Conservation (phyloP, 495 filamentous ascomycete species). For the Aspergillus mulundensis region DNA sequence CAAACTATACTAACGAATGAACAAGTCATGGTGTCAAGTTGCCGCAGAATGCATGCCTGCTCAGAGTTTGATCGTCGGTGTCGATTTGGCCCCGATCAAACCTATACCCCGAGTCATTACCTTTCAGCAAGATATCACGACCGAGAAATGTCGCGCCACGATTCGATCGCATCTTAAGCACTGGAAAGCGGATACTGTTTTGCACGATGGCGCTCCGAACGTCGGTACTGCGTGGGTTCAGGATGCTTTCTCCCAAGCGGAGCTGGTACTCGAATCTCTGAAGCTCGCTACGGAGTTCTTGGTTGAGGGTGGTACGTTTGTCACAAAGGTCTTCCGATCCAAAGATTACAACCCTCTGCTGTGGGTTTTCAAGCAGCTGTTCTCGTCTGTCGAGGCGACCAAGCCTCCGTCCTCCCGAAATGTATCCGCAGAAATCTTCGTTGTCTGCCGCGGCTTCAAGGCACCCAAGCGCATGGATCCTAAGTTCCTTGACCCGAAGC, state of each 20-base stretch:
- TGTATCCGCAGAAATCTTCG: slow-evolving; percentile 96
- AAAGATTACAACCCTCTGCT: slow-evolving; percentile 95
- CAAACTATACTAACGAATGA: slow-evolving; percentile 25
- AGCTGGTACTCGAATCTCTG: slow-evolving; percentile 85
- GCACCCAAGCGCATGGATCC: slow-evolving; percentile 91
- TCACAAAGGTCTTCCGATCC: slow-evolving; percentile 97
- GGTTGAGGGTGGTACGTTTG: slow-evolving; percentile 84
- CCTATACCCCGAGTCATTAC: slow-evolving; percentile 87
- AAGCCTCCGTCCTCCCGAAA: slow-evolving; percentile 95
- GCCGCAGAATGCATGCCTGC: slow-evolving; percentile 91
- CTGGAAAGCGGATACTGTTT: slow-evolving; percentile 96
- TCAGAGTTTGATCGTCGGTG: slow-evolving; percentile 86
- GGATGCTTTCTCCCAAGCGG: slow-evolving; percentile 96
- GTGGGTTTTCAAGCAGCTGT: slow-evolving; percentile 98
- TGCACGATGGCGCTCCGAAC: slow-evolving; percentile 97
- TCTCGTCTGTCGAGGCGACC: slow-evolving; percentile 89
- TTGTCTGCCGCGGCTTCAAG: slow-evolving; percentile 90
- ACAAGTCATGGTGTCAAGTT: slow-evolving; percentile 94
- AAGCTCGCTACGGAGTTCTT: slow-evolving; percentile 94
- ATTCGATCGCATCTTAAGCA: slow-evolving; percentile 88
- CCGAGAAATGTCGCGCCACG: slow-evolving; percentile 91
- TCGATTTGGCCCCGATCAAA: slow-evolving; percentile 95
- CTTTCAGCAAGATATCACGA: slow-evolving; percentile 98
- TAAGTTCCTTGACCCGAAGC: slow-evolving; percentile 81
- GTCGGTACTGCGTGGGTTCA: slow-evolving; percentile 98